A percentile compares a stretch with the other conserved stretches of the same genome.
Conservation (phyloP, 495 filamentous ascomycete genomes). For the Annulohypoxylon nitens region DNA sequence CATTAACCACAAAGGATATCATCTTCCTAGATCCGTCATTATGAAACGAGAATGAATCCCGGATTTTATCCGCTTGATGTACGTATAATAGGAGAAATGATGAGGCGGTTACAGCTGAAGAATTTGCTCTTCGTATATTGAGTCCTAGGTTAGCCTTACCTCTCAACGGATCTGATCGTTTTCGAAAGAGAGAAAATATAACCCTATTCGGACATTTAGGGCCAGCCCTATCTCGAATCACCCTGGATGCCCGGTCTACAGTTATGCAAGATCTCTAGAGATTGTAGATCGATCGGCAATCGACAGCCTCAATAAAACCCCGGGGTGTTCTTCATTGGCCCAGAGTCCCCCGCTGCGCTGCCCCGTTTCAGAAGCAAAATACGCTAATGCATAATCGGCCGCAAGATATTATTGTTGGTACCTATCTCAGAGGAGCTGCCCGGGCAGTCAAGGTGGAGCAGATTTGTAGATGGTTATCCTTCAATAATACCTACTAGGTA, state of each 20-base stretch:
- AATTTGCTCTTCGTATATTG: not conserved
- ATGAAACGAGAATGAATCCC: conserved; percentile 4
- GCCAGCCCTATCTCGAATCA: conserved; percentile 39
- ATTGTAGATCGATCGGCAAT: conserved; percentile 40
- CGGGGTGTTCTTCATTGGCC: conserved; percentile 40
- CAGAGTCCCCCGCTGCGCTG: conserved; percentile 12
- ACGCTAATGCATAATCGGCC: conserved; percentile 40
- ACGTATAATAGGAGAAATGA: not conserved
- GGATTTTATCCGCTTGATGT: not conserved
- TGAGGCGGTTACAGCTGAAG: not conserved
- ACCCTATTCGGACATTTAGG: conserved; percentile 9
- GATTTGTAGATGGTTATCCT: not conserved
- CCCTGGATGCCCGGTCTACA: not conserved
- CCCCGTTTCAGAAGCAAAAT: conserved; percentile 24
- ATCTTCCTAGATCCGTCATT: conserved; percentile 3
- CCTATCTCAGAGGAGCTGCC: conserved; percentile 14
- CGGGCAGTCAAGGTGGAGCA: not conserved
- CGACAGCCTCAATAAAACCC: conserved; percentile 29
- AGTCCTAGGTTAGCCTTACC: not conserved
- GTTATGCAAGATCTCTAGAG: conserved; percentile 35
- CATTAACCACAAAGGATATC: not conserved
- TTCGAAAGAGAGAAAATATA: not conserved
- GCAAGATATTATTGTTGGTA: conserved; percentile 8
- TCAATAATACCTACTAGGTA: no score
- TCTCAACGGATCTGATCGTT: not conserved